Conservation (phyloP, 257 asterid genomes). For the Osmanthus fragrans region DNA sequence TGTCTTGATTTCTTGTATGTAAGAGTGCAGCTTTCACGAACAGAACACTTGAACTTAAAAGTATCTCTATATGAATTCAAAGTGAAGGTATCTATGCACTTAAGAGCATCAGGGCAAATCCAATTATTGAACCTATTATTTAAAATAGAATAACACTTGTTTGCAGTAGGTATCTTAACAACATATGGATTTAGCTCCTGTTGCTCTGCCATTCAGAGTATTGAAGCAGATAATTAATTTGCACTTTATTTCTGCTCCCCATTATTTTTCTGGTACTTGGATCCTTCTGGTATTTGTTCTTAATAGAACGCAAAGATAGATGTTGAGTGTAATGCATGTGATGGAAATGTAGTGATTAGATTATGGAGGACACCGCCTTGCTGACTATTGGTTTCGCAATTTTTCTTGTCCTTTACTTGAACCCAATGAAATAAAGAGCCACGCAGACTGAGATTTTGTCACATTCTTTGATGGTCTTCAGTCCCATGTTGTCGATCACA, state of each 20-base stretch:
- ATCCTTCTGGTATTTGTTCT: slow-evolving; percentile 63
- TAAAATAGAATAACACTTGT: not conserved
- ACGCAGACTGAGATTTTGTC: slow-evolving; percentile 55
- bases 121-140: too few relatives aligned
- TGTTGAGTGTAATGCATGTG: slow-evolving; percentile 57
- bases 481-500: slow-evolving; percentile 42
- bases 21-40: too few relatives aligned
- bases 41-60: too few relatives aligned
- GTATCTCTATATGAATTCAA: too few relatives aligned
- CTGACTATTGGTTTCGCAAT: slow-evolving; percentile 28
- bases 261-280: slow-evolving; percentile 40
- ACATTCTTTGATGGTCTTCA: slow-evolving; percentile 63
- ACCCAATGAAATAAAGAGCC: slow-evolving; percentile 27
- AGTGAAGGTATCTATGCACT: too few relatives aligned
- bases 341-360: slow-evolving; percentile 27
- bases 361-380: slow-evolving; percentile 17
- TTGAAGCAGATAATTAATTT: too few relatives aligned
- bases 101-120: too few relatives aligned
- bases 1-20: too few relatives aligned
- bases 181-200: not conserved
- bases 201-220: not conserved
- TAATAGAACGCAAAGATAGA: slow-evolving; percentile 52
- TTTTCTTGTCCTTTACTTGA: slow-evolving; percentile 48
- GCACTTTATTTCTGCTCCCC: not conserved
- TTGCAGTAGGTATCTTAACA: not conserved